A percentile compares a stretch with the other conserved stretches of the same genome.
Conservation (phyloP, 108 stramenopile genomes). For the Pseudonitzschia delicatissima region DNA sequence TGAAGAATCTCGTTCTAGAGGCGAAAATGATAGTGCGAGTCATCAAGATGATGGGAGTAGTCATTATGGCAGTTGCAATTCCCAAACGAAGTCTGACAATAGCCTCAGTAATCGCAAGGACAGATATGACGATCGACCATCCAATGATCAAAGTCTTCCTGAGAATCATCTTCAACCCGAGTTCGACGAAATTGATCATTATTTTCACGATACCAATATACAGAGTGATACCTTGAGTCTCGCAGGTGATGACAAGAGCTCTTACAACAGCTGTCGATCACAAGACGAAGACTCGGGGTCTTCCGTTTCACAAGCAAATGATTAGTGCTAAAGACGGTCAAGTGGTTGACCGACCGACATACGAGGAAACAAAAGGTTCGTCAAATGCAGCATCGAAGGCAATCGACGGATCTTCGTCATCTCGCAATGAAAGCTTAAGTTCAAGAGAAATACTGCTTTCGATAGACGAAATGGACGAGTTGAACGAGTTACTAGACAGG, state of each 20-base stretch:
- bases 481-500: slow-evolving; percentile 16
- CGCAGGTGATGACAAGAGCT: neutral
- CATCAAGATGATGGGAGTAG: neutral
- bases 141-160: neutral
- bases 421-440: neutral
- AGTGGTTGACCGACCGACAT: neutral
- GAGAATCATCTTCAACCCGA: no score
- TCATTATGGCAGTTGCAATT: neutral
- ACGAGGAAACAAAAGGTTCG: neutral
- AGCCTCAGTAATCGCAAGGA: neutral
- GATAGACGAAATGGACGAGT: slow-evolving; percentile 17
- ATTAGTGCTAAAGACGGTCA: neutral
- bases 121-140: neutral
- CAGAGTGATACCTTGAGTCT: neutral
- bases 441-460: slow-evolving; percentile 20
- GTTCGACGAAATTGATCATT: neutral
- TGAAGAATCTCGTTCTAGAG: no score
- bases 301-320: neutral
- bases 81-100: neutral
- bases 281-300: neutral
- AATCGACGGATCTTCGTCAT: neutral
- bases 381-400: neutral
- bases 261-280: neutral
- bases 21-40: no score
- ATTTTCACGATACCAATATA: neutral